A percentile compares a stretch with the other conserved stretches of the same genome.
Evolutionary conservation across 192 early-diverging fungal species (phyloP).

Genomic region (Mortierella antarctica): DNA sequence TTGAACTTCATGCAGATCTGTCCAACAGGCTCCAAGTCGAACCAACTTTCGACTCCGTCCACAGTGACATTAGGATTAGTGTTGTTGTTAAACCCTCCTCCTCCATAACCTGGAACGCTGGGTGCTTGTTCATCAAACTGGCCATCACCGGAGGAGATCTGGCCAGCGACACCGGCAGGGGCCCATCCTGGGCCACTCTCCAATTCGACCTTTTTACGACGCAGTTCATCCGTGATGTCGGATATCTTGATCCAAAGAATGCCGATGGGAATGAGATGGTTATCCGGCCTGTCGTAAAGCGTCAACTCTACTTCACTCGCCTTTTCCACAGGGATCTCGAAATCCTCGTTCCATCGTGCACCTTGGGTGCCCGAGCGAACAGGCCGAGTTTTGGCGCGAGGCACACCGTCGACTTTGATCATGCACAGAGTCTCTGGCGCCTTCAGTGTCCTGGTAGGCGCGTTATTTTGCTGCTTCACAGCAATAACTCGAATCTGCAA

Average conservation of each 20-base stretch:
- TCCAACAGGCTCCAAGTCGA: constrained; percentile 95
- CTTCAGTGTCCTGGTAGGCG: constrained; percentile 66
- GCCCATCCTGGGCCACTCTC: constrained; percentile 69
- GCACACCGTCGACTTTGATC: constrained; percentile 87
- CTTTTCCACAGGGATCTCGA: constrained; percentile 89
- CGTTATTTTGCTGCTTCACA: constrained; percentile 68
- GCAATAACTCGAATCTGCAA: constrained; percentile 73
- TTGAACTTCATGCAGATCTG: constrained; percentile 88
- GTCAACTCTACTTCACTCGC: constrained; percentile 93
- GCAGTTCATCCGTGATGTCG: constrained; percentile 90
- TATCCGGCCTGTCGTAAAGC: constrained; percentile 84
- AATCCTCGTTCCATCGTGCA: constrained; percentile 85
- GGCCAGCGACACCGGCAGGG: constrained; percentile 53
- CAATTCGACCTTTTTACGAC: constrained; percentile 76
- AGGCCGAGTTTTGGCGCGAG: constrained; percentile 78
- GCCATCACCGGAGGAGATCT: constrained; percentile 14
- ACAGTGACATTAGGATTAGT: constrained; percentile 18
- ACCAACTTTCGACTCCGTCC: constrained; percentile 82
- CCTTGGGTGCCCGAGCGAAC: constrained; percentile 64
- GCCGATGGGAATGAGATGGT: constrained; percentile 78
- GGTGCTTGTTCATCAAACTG: constrained; percentile 10
- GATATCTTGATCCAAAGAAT: constrained; percentile 94
- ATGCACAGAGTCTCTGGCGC: constrained; percentile 77
- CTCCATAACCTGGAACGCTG: not conserved
- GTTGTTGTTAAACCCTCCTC: constrained; percentile 21